Percentiles rank a stretch among this genome's conserved stretches.
phyloP scores from a whole-genome alignment of 495 filamentous ascomycete genomes.

The Aeminium ludgeri region DNA sequence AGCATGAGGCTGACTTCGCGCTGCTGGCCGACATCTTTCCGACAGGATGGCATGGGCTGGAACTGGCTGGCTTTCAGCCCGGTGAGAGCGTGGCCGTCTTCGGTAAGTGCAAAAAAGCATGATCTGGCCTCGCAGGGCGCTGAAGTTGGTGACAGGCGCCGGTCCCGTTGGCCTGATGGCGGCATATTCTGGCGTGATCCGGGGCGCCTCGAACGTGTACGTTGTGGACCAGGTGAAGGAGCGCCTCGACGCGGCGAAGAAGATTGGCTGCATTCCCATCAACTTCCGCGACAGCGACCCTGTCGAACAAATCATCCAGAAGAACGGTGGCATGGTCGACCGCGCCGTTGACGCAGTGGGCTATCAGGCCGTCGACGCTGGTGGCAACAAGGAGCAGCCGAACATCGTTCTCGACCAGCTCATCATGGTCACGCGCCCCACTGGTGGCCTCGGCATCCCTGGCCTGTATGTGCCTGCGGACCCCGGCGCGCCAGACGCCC shows the following conservation, averaged over 20 bases:
- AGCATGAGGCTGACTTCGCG: conserved; percentile 24
- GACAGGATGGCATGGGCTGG: conserved; percentile 43
- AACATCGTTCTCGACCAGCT: conserved; percentile 26
- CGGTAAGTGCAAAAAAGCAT: conserved; percentile 35
- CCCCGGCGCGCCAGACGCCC: conserved; percentile 27
- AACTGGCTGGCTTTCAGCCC: conserved; percentile 35
- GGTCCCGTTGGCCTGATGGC: conserved; percentile 41
- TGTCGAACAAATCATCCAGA: conserved; percentile 27
- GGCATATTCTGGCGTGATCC: conserved; percentile 36
- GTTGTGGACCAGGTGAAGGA: conserved; percentile 40
- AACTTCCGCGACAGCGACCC: conserved; percentile 5
- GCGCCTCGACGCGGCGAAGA: conserved; percentile 33
- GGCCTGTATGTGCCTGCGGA: conserved; percentile 25
- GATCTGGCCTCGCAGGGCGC: not conserved
- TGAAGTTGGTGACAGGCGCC: not conserved
- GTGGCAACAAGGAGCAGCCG: conserved; percentile 25
- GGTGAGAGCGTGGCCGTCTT: conserved; percentile 40
- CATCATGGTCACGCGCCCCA: conserved; percentile 24
- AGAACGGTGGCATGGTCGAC: conserved; percentile 33
- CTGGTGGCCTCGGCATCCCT: conserved; percentile 26
- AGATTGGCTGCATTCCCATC: conserved; percentile 33
- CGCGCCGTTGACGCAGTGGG: conserved; percentile 38
- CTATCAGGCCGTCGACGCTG: conserved; percentile 33
- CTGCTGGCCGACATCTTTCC: conserved; percentile 39
- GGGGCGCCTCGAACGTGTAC: conserved; percentile 36